These are phyloP conservation scores for Pleurotus sapidus DNA, from an alignment of 768 basidiomycete species.

Conservation along the genomic window DNA sequence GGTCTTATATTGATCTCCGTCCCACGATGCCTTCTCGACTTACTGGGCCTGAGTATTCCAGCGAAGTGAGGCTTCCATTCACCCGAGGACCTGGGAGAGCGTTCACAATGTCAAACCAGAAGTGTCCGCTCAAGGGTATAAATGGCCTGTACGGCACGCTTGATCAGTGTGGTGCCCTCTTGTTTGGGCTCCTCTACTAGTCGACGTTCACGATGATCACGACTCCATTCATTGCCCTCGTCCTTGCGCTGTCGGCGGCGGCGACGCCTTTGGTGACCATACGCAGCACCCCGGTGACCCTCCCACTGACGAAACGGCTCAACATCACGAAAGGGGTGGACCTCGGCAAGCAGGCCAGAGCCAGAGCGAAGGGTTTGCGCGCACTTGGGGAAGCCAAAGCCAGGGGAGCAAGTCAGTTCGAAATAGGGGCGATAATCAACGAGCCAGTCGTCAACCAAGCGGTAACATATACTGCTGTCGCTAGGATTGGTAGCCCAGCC, in stretches of 20 bases:
- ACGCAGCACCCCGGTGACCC: neutral
- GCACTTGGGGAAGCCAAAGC: neutral
- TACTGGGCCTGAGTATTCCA: neutral
- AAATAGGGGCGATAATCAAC: neutral
- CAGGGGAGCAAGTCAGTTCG: neutral
- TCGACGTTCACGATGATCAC: neutral
- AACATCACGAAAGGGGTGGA: neutral
- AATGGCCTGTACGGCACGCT: too few species aligned
- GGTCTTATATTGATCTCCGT: neutral
- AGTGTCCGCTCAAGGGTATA: neutral
- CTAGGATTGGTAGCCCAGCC: slow-evolving; percentile 9
- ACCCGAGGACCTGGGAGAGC: neutral
- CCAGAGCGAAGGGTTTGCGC: neutral
- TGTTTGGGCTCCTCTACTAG: neutral
- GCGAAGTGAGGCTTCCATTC: neutral
- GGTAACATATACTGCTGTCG: slow-evolving; percentile 10
- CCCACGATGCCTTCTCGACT: slow-evolving; percentile 1
- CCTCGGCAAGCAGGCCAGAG: neutral
- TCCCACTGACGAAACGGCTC: neutral
- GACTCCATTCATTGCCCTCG: neutral
- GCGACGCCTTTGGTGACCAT: slow-evolving; percentile 2
- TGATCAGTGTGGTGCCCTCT: neutral
- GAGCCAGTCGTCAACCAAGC: slow-evolving; percentile 5
- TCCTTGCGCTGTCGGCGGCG: neutral
- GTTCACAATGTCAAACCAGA: neutral